phyloP scores from a whole-genome alignment of 495 filamentous ascomycete genomes.

The Saxophila tyrrhenica region DNA sequence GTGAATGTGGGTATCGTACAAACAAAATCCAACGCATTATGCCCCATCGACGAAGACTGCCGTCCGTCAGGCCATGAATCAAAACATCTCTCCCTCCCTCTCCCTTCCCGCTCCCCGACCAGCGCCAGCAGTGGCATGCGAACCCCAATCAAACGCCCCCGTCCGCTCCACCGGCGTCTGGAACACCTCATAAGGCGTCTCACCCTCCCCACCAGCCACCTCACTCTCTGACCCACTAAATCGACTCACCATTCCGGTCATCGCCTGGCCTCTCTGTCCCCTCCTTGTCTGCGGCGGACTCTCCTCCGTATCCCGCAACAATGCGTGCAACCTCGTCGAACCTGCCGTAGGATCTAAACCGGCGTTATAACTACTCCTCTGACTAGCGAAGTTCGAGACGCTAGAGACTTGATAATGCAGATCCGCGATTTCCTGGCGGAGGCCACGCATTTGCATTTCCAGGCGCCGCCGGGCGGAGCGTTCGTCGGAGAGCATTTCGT shows the following conservation, averaged over 20 bases:
- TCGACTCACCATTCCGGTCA: not conserved
- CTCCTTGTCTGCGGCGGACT: conserved; percentile 2
- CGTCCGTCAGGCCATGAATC: no score
- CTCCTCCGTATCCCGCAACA: conserved; percentile 6
- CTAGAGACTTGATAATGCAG: conserved; percentile 14
- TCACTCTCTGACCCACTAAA: not conserved
- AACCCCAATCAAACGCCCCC: not conserved
- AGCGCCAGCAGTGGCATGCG: not conserved
- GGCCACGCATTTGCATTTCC: conserved; percentile 4
- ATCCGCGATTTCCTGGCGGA: conserved; percentile 8
- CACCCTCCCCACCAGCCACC: not conserved
- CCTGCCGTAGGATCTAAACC: conserved; percentile 6
- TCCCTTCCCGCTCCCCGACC: not conserved
- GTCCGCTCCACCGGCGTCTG: conserved; percentile 1
- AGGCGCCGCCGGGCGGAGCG: conserved; percentile 17
- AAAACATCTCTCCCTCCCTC: not conserved
- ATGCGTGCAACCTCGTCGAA: conserved; percentile 10
- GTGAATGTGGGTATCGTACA: not conserved
- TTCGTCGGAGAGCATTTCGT: conserved; percentile 17
- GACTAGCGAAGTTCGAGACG: conserved; percentile 3
- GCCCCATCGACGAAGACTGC: no score
- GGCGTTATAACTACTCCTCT: conserved; percentile 2
- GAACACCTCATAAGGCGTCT: conserved; percentile 4
- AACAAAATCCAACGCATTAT: not conserved
- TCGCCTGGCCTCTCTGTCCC: not conserved